A percentile compares a stretch with the other conserved stretches of the same genome.
Conservation (phyloP, 176 grass and related monocot species). For the Oryza nivara region DNA sequence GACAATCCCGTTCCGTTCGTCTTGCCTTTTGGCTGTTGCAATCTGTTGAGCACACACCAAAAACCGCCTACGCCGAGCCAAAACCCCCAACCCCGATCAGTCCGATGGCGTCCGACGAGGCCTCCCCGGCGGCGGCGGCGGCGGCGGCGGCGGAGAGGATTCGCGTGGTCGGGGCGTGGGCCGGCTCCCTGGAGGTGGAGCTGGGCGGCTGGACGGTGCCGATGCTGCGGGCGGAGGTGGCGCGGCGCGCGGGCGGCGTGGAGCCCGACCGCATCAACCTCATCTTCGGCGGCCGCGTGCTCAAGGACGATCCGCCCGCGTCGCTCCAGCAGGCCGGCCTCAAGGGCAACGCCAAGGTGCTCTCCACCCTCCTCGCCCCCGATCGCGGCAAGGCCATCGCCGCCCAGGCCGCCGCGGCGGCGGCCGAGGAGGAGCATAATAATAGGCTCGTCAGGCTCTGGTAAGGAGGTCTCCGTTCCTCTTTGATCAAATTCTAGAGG, state of each 20-base stretch:
- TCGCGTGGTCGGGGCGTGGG: conserved; percentile 75
- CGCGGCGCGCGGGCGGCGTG: conserved; percentile 56
- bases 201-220: conserved; percentile 70
- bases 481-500: not conserved
- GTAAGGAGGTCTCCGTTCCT: conserved; percentile 36
- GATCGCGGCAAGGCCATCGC: conserved; percentile 63
- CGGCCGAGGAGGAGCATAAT: conserved; percentile 68
- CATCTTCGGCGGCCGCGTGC: conserved; percentile 86
- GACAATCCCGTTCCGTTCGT: too few relatives aligned
- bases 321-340: conserved; percentile 62
- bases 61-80: conserved; percentile 29
- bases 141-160: conserved; percentile 41
- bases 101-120: conserved; percentile 40
- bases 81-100: conserved; percentile 19
- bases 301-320: conserved; percentile 54
- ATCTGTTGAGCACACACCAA: not conserved
- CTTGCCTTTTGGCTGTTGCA: too few relatives aligned
- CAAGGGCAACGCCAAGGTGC: conserved; percentile 84
- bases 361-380: conserved; percentile 57
- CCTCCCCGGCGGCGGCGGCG: conserved; percentile 13
- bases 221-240: conserved; percentile 93
- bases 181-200: conserved; percentile 66
- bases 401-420: conserved; percentile 54
- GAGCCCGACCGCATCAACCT: conserved; percentile 69
- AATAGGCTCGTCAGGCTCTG: conserved; percentile 66